Base-by-base conservation (phyloP, 805 yeast species). In the Starmerella tilneyi region DNA sequence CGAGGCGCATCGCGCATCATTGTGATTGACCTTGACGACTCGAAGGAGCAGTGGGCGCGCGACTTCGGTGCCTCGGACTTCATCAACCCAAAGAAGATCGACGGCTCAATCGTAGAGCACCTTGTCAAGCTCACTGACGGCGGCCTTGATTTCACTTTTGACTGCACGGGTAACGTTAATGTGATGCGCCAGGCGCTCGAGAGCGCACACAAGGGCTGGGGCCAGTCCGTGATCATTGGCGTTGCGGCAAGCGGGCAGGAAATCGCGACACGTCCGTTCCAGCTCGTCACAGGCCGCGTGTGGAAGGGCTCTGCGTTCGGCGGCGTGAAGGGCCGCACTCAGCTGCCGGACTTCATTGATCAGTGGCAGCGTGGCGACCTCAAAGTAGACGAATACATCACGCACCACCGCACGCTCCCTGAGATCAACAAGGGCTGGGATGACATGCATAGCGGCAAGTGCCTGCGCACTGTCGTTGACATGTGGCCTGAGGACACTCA, bases 251-350 rank as follows among this genome's bases (percentile, higher is more conserved):
- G 96, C 34, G 99, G 98, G 55, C 74, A 86, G 68, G 97, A 92
- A 70, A 88, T 94, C 53, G 68, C 95, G 47, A 92, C 97, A 39
- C 79, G 97, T 69, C 98, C 99, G 51, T 92, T 92, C 84, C 98
- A 89, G 72, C 78, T 92, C 66, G 97, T 92, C 55, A 92, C 98
- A 32, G 99, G 99, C 59, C 81, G 98, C 70, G 94, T 84, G 44
- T 92, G 98, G 97, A 83, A 77, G 66, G 99, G 99, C 59, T 84
- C 94, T 62, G 99, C 99, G 15, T 92, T 85, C 58, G 99, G 99
- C 60, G 98, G 97, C 65, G 88, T 92, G 62, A 92, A 92, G 71
- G 98, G 98, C 63, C 82, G 96, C 72, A 63, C 95, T 34, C 96
- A 92, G 71, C 76, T 92, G 71, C 96, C 94, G 43, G 85, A 78